Evolutionary conservation across 1,139 yeast species (phyloP).

Genomic region (Taphrina pruni): DNA sequence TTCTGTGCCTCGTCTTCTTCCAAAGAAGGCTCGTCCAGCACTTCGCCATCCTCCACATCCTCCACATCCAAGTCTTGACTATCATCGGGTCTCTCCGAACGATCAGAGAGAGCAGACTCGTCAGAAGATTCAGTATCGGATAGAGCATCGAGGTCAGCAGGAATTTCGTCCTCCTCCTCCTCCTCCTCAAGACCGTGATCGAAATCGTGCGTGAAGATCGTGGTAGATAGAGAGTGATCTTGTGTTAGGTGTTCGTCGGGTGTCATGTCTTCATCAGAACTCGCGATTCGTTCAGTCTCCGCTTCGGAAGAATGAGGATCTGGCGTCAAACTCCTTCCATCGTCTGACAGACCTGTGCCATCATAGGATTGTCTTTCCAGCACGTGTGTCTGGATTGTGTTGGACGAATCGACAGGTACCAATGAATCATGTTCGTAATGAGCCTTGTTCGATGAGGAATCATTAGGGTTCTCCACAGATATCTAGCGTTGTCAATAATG

Average conservation of each 20-base stretch:
- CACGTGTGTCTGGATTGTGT: background rate
- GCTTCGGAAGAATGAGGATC: slow-evolving; percentile 37
- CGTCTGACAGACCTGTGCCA: slow-evolving; percentile 33
- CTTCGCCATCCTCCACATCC: slow-evolving; percentile 5
- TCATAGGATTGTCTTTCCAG: background rate
- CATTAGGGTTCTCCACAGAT: background rate
- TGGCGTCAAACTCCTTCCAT: slow-evolving; percentile 36
- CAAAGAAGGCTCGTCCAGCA: background rate
- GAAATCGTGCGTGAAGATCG: background rate
- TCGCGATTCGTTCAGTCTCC: slow-evolving; percentile 28
- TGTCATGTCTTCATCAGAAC: slow-evolving; percentile 11
- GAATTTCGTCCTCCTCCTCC: slow-evolving; percentile 24
- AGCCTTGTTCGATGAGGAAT: background rate
- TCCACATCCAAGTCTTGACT: background rate
- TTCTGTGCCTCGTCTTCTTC: background rate
- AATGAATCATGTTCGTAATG: background rate
- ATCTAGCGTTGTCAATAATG: background rate
- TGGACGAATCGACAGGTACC: background rate
- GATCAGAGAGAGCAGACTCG: background rate
- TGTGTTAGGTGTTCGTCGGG: slow-evolving; percentile 10
- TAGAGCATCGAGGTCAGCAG: slow-evolving; percentile 31
- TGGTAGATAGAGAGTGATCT: background rate
- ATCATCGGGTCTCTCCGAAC: background rate
- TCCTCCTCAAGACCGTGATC: slow-evolving; percentile 1
- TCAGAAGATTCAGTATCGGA: slow-evolving; percentile 14